Base-by-base conservation (phyloP, 108 stramenopile genomes). In the Aurantiochytrium sp. region DNA sequence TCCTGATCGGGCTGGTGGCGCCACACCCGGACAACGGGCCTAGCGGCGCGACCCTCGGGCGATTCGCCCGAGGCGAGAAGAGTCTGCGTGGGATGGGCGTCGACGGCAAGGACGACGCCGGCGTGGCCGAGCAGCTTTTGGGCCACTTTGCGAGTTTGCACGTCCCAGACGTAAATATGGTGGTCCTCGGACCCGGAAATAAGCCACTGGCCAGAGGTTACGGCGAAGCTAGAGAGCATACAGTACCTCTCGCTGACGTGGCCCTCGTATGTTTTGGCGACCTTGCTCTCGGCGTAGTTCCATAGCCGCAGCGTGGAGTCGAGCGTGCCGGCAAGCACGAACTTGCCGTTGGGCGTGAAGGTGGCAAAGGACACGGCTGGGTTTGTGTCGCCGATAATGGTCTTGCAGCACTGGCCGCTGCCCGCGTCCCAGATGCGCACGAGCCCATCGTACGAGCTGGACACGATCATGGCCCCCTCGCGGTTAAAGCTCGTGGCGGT, bases 341-440 rank as follows among this genome's bases (percentile, higher is more conserved):
- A 97, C 50, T 48, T 37, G 27, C 87, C 87, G 21, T 87, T 87
- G 21, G 87, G 65, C 1, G 87, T n/a, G 37, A 65, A 87, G 4
- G 30, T 42, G 8, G 32, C 68, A 24, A 24, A 45, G 48, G 88
- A 89, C 45, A 91, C 89, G 22, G 91, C 88, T 15, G 91, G 89
- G 15, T 90, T 96, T 30, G 95, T 95, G 8, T 95, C 95, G 2
- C 96, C 97, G 90, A 95, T 96, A 27, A 98, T 93, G 22, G 98
- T 98, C 89, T 96, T 97, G 50, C 97, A 90, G 87, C 98, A 98
- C 69, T 96, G 95, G 6, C 97, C 97, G 17, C 95, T 97, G n/a
- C 93, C 94, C 3, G 95, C 94, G 90, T 98, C 97, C 98, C 98
- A 98, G 17, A 98, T 91, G 30, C 98, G 91, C 34, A 96, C 91